These are phyloP conservation scores for Yamadazyma sp. DNA, from an alignment of 1,139 yeast genomes.

Conservation along the genomic window DNA sequence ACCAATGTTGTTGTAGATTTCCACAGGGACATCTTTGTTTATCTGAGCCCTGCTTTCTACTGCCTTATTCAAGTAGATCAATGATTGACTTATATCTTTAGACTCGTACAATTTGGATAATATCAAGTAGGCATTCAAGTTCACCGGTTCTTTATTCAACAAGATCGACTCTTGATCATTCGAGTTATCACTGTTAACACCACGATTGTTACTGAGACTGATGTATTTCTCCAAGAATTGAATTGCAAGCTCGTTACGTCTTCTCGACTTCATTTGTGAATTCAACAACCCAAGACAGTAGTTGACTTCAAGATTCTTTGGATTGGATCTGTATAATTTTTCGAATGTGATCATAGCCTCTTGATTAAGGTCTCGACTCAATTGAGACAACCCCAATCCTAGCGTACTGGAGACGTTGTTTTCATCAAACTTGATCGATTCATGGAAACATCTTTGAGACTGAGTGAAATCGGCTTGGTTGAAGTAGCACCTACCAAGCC, in stretches of 20 bases:
- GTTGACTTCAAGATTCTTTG: slow-evolving; percentile 72
- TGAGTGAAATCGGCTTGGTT: slow-evolving; percentile 56
- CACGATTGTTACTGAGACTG: slow-evolving; percentile 54
- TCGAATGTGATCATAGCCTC: slow-evolving; percentile 89
- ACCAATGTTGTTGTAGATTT: slow-evolving; percentile 80
- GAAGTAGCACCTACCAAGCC: slow-evolving; percentile 82
- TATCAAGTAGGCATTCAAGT: slow-evolving; percentile 66
- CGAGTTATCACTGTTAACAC: slow-evolving; percentile 25
- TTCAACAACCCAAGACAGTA: slow-evolving; percentile 76
- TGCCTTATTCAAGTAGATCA: slow-evolving; percentile 57
- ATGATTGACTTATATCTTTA: slow-evolving; percentile 56
- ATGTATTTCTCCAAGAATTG: slow-evolving; percentile 72
- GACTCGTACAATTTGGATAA: slow-evolving; percentile 70
- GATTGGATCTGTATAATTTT: slow-evolving; percentile 62
- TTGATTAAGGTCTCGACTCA: slow-evolving; percentile 68
- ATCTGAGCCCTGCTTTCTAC: slow-evolving; percentile 50
- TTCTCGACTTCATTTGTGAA: slow-evolving; percentile 45
- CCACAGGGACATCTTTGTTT: slow-evolving; percentile 56
- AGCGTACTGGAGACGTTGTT: slow-evolving; percentile 66
- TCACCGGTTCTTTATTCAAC: slow-evolving; percentile 58
- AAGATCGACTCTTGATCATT: slow-evolving; percentile 26
- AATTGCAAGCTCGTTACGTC: slow-evolving; percentile 53
- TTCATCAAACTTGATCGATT: slow-evolving; percentile 64
- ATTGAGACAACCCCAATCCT: slow-evolving; percentile 86
- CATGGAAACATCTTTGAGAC: slow-evolving; percentile 74